These are phyloP conservation scores for Phytophthora sojae DNA, from an alignment of 352 stramenopile genomes.

Conservation along the genomic window DNA sequence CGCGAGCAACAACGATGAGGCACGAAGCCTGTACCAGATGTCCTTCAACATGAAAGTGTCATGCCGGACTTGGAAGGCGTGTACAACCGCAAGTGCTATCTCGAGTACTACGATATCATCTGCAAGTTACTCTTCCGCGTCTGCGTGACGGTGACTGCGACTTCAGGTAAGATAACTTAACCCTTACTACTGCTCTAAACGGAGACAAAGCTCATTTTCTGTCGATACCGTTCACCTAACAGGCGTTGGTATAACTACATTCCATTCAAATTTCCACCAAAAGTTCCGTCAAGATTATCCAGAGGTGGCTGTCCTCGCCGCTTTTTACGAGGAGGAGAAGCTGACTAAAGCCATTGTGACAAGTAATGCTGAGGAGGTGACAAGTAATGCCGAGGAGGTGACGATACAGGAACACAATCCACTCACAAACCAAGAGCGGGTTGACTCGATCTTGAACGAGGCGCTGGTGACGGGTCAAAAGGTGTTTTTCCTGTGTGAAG, in stretches of 20 bases:
- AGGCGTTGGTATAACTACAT: not conserved
- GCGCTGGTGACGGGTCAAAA: not conserved
- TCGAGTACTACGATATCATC: not conserved
- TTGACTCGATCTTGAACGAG: not conserved
- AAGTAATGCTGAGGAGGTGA: not conserved
- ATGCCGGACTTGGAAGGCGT: not conserved
- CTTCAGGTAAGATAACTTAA: not conserved
- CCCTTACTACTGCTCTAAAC: not conserved
- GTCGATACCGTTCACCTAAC: too few relatives aligned
- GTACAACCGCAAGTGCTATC: not conserved
- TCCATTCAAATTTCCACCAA: not conserved
- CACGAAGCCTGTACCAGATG: too few relatives aligned
- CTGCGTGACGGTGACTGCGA: not conserved
- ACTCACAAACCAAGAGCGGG: not conserved
- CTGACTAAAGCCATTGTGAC: not conserved
- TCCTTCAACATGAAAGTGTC: too few relatives aligned
- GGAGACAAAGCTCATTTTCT: too few relatives aligned
- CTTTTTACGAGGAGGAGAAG: not conserved
- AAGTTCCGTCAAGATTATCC: not conserved
- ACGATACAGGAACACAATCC: not conserved
- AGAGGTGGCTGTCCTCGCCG: not conserved
- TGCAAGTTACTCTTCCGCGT: not conserved
- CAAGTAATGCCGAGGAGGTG: not conserved
- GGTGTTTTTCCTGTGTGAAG: conserved; percentile 4
- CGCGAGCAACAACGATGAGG: too few relatives aligned